Base-by-base conservation (phyloP, 2,329 filamentous ascomycete species). In the Ophiostoma novo-ulmi region DNA sequence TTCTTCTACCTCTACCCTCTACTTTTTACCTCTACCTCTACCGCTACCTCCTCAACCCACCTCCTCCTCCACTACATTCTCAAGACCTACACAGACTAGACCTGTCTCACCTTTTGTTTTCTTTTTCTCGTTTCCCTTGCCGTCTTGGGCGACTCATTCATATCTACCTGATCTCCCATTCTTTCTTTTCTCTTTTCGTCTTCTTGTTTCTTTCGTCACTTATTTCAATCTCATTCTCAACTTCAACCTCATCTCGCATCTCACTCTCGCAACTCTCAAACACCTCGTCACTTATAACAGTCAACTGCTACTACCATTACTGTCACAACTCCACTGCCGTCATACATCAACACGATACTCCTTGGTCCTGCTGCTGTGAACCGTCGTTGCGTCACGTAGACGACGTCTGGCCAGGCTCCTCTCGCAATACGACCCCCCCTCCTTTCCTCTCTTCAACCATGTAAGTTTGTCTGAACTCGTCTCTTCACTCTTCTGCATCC, bases 341-440 rank as follows among this genome's bases (percentile, higher is more conserved):
- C 35, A 39, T 36, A 65, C 63, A 39, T 35, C 35, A n/a, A 17
- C 55, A 65, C 31, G 31, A 31, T 31, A 6, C 58, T n/a, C 11
- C 26, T 35, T 36, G 14, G 68, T 22, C 63, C 36, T 58, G 68
- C 68, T 68, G 68, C 70, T 22, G 71, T 64, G 41, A 65, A 26
- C 44, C 65, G 39, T 68, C 55, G 39, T 68, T 70, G 68, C 58
- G 68, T 66, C 48, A 68, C 69, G 36, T 67, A 38, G 61, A 26
- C 35, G 61, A 64, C 61, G 61, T 61, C 31, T 64, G 35, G 61
- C 61, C 35, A 36, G 31, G 17, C 61, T 38, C 31, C 35, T 38
- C 61, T 58, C 52, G 22, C 52, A 58, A 48, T n/a, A 48, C 44
- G 6, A 48, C 44, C 44, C n/a, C 44, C 44, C 41, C 44, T 36